Conservation (phyloP, 2,329 filamentous ascomycete genomes). For the Waltergamsia citrina region DNA sequence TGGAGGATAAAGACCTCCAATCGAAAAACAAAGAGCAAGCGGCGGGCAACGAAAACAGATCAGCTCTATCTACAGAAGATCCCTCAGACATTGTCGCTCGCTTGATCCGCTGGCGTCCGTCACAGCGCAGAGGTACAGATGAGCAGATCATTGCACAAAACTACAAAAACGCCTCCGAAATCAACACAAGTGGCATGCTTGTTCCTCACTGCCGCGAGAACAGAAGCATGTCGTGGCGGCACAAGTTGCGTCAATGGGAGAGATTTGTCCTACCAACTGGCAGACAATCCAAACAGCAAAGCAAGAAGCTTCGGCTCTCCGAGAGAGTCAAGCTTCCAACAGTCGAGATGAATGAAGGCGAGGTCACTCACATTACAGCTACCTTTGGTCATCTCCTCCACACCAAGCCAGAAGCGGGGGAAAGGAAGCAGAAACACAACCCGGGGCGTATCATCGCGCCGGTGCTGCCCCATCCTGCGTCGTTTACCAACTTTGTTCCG, state of each 20-base stretch:
- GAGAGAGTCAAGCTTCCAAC: constrained; percentile 1
- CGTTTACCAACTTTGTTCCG: constrained; percentile 26
- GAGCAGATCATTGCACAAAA: constrained; percentile 1
- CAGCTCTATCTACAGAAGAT: constrained; percentile 28
- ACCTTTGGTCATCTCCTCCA: constrained; percentile 44
- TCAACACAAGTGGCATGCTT: constrained; percentile 9
- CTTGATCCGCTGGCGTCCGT: constrained; percentile 18
- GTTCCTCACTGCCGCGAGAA: constrained; percentile 12
- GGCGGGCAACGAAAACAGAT: constrained; percentile 4
- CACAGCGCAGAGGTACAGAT: neutral
- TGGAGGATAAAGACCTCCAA: neutral
- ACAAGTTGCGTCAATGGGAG: constrained; percentile 20
- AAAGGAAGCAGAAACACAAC: constrained; percentile 1
- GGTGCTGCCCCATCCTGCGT: constrained; percentile 34
- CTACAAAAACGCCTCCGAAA: neutral
- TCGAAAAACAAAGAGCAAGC: constrained; percentile 1
- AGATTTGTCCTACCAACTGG: constrained; percentile 14
- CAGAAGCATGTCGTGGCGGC: constrained; percentile 22
- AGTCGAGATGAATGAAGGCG: neutral
- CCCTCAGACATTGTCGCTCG: constrained; percentile 34
- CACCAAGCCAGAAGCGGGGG: neutral
- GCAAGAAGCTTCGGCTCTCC: constrained; percentile 1
- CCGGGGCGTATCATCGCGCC: constrained; percentile 31
- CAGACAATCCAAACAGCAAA: neutral
- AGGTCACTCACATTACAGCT: constrained; percentile 21